phyloP scores from a whole-genome alignment of 306 rosid genomes.

The Begonia peltatifolia region DNA sequence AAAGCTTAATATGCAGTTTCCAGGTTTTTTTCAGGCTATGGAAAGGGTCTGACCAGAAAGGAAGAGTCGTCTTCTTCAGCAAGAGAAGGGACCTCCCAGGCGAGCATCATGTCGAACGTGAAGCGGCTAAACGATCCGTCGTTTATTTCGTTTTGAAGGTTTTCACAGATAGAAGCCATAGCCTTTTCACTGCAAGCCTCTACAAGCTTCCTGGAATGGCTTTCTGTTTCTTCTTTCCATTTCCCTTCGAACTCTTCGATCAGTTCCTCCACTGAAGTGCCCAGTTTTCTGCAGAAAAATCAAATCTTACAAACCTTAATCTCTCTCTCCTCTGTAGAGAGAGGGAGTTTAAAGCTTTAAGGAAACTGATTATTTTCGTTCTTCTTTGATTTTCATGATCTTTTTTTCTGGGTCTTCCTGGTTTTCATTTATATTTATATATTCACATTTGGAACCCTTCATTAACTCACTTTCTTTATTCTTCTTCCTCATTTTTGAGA shows the following conservation, averaged over 20 bases:
- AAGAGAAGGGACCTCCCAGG: slow-evolving; percentile 68
- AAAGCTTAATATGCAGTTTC: neutral
- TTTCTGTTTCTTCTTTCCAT: slow-evolving; percentile 32
- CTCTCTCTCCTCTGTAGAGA: too few relatives aligned
- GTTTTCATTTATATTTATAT: too few relatives aligned
- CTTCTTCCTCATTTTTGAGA: neutral
- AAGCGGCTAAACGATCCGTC: slow-evolving; percentile 52
- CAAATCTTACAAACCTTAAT: neutral
- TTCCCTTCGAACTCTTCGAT: slow-evolving; percentile 48
- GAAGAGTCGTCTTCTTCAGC: slow-evolving; percentile 25
- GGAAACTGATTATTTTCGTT: too few relatives aligned
- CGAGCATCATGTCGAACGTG: slow-evolving; percentile 73
- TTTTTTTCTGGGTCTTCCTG: too few relatives aligned
- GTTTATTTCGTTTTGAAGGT: slow-evolving; percentile 33
- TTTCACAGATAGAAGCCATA: slow-evolving; percentile 20
- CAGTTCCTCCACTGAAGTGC: slow-evolving; percentile 36
- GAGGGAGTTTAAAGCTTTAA: too few relatives aligned
- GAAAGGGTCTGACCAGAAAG: neutral
- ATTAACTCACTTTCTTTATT: too few relatives aligned
- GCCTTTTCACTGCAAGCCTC: slow-evolving; percentile 63
- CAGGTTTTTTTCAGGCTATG: neutral
- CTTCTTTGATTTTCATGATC: too few relatives aligned
- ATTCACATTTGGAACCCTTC: too few relatives aligned
- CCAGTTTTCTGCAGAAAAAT: slow-evolving; percentile 23
- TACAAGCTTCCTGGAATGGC: slow-evolving; percentile 41